Conservation (phyloP, 441 rosid genomes). For the Euphorbia celastroides region DNA sequence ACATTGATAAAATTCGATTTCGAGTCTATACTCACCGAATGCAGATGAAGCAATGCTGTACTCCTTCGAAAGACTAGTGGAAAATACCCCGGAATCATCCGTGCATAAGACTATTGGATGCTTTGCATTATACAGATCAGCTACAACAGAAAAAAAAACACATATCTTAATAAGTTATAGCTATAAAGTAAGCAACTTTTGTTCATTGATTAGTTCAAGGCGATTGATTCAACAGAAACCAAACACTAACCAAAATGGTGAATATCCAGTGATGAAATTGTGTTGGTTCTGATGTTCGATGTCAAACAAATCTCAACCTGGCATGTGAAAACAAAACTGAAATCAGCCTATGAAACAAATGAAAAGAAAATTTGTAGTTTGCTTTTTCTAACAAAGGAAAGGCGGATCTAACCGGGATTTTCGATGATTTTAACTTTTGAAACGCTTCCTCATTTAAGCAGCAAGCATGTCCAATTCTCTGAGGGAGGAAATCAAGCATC, state of each 20-base stretch:
- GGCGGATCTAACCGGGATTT: constrained; percentile 50
- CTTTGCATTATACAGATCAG: constrained; percentile 55
- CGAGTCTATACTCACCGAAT: constrained; percentile 43
- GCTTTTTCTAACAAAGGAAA: no score
- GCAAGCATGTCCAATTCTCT: constrained; percentile 88
- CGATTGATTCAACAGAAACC: constrained; percentile 6
- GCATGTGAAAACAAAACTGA: constrained; percentile 10
- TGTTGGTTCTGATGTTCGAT: constrained; percentile 76
- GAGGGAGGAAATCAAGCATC: constrained; percentile 86
- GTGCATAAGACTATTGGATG: constrained; percentile 87
- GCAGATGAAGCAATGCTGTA: constrained; percentile 65
- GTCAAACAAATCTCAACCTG: constrained; percentile 97
- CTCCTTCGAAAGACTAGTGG: constrained; percentile 73
- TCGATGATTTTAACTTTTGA: constrained; percentile 50
- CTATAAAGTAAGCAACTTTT: no score
- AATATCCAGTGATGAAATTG: constrained; percentile 70
- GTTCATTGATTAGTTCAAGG: neutral
- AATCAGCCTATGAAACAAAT: constrained; percentile 2
- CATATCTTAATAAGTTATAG: no score
- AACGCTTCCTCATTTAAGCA: constrained; percentile 59
- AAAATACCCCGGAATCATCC: constrained; percentile 84
- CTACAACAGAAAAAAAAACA: constrained; percentile 44
- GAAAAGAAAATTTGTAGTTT: neutral
- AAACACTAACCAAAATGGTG: constrained; percentile 79
- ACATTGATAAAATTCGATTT: constrained; percentile 4